Evolutionary conservation across 768 basidiomycete genomes (phyloP).

Genomic region (Pulveroboletus ravenelii): DNA sequence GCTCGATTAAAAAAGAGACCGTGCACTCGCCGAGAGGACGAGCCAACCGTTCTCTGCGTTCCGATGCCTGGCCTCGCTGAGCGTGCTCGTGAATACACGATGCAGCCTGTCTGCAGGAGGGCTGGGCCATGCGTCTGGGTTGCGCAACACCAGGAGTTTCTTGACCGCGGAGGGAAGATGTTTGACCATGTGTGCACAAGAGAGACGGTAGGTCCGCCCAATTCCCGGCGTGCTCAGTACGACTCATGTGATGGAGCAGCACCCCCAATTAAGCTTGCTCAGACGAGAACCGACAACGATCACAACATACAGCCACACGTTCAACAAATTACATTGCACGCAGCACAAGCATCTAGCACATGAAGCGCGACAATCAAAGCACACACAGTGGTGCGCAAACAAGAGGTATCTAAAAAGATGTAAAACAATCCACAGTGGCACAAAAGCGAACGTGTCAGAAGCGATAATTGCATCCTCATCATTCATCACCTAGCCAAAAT

Average conservation of each 20-base stretch:
- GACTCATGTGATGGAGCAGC: too few species aligned
- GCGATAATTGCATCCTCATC: neutral
- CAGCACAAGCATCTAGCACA: conserved; percentile 21
- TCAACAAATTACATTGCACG: conserved; percentile 22
- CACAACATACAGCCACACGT: conserved; percentile 11
- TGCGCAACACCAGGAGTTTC: conserved; percentile 64
- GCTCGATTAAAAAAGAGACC: conserved; percentile 8
- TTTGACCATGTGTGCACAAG: conserved; percentile 29
- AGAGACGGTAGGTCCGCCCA: neutral
- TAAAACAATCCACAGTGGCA: conserved; percentile 18
- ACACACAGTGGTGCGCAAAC: neutral
- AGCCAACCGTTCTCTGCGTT: conserved; percentile 78
- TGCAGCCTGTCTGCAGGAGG: conserved; percentile 53
- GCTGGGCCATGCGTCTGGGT: conserved; percentile 52
- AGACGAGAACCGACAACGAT: too few species aligned
- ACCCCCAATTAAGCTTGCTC: too few species aligned
- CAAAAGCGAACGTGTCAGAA: conserved; percentile 9
- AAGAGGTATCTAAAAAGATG: neutral
- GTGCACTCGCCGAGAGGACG: conserved; percentile 59
- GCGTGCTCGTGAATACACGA: conserved; percentile 55
- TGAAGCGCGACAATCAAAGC: conserved; percentile 7
- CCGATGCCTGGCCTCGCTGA: conserved; percentile 56
- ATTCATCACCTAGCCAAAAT: conserved; percentile 32
- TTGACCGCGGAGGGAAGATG: conserved; percentile 65
- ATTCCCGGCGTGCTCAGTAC: neutral